phyloP scores from a whole-genome alignment of 2,329 filamentous ascomycete species.

The Nothomitra cinnamomea region DNA sequence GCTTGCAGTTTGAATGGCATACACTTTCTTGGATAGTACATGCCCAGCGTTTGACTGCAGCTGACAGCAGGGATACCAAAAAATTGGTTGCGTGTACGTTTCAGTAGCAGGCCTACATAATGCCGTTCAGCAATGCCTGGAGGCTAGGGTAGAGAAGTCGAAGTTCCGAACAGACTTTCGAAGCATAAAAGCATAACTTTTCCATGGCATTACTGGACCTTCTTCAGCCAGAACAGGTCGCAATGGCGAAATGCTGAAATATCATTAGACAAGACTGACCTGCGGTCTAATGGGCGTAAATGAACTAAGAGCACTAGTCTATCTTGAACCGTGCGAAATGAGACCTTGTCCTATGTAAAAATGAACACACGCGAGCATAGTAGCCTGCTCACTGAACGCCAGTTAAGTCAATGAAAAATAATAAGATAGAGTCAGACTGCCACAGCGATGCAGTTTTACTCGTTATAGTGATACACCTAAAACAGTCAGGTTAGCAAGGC shows the following conservation, averaged over 20 bases:
- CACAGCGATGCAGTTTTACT: slow-evolving; percentile 28
- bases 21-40: too few species aligned
- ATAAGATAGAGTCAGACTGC: neutral
- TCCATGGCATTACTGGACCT: neutral
- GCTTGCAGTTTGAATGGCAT: too few species aligned
- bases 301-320: neutral
- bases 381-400: neutral
- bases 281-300: neutral
- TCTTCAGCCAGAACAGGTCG: neutral
- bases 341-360: neutral
- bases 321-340: neutral
- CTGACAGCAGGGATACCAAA: too few species aligned
- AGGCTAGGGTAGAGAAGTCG: too few species aligned
- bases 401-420: neutral
- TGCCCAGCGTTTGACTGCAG: too few species aligned
- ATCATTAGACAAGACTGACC: neutral
- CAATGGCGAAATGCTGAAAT: neutral
- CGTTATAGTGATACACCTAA: slow-evolving; percentile 60
- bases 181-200: too few species aligned
- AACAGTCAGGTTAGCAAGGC: slow-evolving; percentile 2
- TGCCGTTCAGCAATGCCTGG: too few species aligned
- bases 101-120: too few species aligned
- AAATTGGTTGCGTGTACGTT: too few species aligned
- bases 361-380: neutral
- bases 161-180: too few species aligned